Base-by-base conservation (phyloP, 345 rosid species). In the Atalantia buxifolia region DNA sequence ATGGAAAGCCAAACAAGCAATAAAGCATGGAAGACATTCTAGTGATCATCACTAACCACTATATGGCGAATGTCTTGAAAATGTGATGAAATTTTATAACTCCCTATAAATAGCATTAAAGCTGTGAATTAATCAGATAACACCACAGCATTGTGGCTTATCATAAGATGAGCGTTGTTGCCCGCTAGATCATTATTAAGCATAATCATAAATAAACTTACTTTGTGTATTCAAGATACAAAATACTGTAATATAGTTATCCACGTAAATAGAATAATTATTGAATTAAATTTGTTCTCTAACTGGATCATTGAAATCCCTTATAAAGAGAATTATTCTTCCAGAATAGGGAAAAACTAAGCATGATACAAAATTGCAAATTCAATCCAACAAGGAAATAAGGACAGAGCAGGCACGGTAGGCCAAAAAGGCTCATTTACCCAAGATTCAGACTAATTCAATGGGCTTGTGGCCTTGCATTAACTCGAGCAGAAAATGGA, bases 361-460 rank as follows among this genome's bases (percentile, higher is more conserved):
- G 21, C 57, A 8, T 40, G 1, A 25, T 74, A 74, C 68, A 74
- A 28, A 64, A 45, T 48, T 75, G 45, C 59, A 75, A 75, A 8
- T 38, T 35, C 57, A 5, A 5, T 27, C 13, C 69, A 28, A 13
- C 19, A 12, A 22, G 10, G 38, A 40, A 62, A 74, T 18, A 42
- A 74, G 24, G 40, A 36, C 25, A 35, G n/a, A 38, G 68, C 57
- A 40, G 35, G 25, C 57, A 27, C 2, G 35, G 31, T 16, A 22
- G 16, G 25, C 24, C n/a, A 40, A 56, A 59, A 38, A 73, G 36
- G 33, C 25, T 73, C 33, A 22, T 24, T 24, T n/a, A n/a, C 56
- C 50, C 36, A 60, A 59, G 30, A 24, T 74, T 42, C 24, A 60
- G 77, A 62, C 24, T 66, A 19, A 27, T 74, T 27, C 59, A 36